Percentiles rank a stretch among this genome's conserved stretches.
Evolutionary conservation across 2,329 filamentous ascomycete genomes (phyloP).

Genomic region (Fusarium burgessii): DNA sequence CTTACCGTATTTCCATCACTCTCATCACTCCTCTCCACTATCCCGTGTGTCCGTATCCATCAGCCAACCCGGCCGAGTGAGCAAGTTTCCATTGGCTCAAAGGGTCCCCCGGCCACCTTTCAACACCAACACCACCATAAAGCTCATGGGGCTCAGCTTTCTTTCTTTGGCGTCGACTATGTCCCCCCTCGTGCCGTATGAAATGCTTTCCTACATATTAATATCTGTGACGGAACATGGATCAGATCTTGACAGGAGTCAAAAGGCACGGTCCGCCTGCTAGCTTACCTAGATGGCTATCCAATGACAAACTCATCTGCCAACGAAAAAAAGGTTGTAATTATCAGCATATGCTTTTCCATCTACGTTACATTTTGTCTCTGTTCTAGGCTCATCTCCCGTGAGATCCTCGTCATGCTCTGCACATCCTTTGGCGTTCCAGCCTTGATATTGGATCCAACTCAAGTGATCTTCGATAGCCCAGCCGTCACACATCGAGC

Average conservation of each 20-base stretch:
- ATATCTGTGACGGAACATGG: slow-evolving; percentile 12
- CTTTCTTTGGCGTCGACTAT: not conserved
- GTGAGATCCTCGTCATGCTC: slow-evolving; percentile 27
- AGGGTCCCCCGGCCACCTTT: slow-evolving; percentile 30
- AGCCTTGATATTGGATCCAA: not conserved
- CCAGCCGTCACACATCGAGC: slow-evolving; percentile 7
- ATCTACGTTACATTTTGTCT: slow-evolving; percentile 23
- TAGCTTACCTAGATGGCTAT: slow-evolving; percentile 6
- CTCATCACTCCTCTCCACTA: slow-evolving; percentile 29
- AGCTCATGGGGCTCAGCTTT: slow-evolving; percentile 32
- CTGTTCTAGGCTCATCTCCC: slow-evolving; percentile 27
- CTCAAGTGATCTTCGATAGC: slow-evolving; percentile 7
- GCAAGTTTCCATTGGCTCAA: slow-evolving; percentile 61
- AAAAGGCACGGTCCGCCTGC: slow-evolving; percentile 22
- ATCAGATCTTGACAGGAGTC: not conserved
- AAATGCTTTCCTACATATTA: not conserved
- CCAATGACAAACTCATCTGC: slow-evolving; percentile 9
- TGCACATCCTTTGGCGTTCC: slow-evolving; percentile 7
- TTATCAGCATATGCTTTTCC: slow-evolving; percentile 20
- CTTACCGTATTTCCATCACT: slow-evolving; percentile 6
- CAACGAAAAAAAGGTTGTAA: slow-evolving; percentile 15
- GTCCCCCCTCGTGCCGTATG: slow-evolving; percentile 12
- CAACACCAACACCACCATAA: slow-evolving; percentile 40
- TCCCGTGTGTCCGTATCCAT: slow-evolving; percentile 38
- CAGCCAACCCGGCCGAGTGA: slow-evolving; percentile 50